A percentile compares a stretch with the other conserved stretches of the same genome.
phyloP scores from a whole-genome alignment of 352 stramenopile genomes.

The Phytopythium mirpurense region DNA sequence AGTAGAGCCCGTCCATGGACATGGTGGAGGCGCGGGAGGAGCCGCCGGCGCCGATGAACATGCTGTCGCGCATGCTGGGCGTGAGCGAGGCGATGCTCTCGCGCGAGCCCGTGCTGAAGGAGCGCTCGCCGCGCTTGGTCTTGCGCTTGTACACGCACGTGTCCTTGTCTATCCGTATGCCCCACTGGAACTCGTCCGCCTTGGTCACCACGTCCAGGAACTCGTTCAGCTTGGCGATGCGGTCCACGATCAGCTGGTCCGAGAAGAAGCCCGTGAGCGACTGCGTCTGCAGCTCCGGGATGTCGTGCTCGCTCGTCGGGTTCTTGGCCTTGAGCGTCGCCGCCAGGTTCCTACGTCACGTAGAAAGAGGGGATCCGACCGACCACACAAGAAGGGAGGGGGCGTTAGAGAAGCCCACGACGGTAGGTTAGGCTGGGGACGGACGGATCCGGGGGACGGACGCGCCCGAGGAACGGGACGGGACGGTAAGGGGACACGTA shows the following conservation, averaged over 20 bases:
- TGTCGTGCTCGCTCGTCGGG: constrained; percentile 59
- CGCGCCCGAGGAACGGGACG: no score
- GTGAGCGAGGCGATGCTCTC: constrained; percentile 80
- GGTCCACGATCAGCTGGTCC: constrained; percentile 81
- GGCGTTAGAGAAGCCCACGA: no score
- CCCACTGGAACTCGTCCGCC: constrained; percentile 84
- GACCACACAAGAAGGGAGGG: no score
- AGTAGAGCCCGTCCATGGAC: constrained; percentile 39
- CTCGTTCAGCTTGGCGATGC: constrained; percentile 83
- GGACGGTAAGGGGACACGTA: constrained; percentile 32
- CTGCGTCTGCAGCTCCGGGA: constrained; percentile 80
- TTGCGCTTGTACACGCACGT: constrained; percentile 88
- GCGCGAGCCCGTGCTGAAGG: constrained; percentile 53
- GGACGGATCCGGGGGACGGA: no score
- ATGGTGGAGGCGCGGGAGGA: constrained; percentile 66
- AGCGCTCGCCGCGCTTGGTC: constrained; percentile 69
- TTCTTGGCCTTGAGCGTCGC: constrained; percentile 82
- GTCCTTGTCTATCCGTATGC: constrained; percentile 88
- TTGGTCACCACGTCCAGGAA: constrained; percentile 84
- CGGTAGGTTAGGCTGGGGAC: no score
- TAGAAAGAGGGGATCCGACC: no score
- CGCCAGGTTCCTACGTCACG: constrained; percentile 67
- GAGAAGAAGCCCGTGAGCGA: constrained; percentile 80
- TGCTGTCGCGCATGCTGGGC: constrained; percentile 67
- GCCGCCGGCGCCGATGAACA: constrained; percentile 46